Conservation (phyloP, 331 rosid genomes). For the Phaseolus coccineus region DNA sequence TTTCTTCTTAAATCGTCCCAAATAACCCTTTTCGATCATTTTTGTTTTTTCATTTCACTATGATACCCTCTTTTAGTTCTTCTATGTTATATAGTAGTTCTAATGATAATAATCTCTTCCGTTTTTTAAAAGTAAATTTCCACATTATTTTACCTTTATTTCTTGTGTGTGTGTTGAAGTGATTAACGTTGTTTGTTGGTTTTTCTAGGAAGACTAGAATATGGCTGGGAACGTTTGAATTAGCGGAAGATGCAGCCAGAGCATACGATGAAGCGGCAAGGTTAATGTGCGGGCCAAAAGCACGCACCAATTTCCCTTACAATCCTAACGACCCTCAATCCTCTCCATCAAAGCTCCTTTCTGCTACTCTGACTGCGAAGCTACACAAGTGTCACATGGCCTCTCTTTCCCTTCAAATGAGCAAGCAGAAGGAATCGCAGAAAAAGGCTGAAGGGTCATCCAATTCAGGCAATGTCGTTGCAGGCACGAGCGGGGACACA, state of each 20-base stretch:
- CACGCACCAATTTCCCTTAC: conserved; percentile 75
- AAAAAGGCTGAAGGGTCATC: conserved; percentile 38
- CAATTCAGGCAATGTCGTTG: conserved; percentile 30
- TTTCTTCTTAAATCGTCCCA: not conserved
- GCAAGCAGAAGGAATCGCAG: conserved; percentile 43
- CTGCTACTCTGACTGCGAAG: conserved; percentile 75
- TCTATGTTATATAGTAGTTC: too few relatives aligned
- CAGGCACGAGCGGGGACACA: conserved; percentile 41
- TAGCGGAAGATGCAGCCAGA: conserved; percentile 92
- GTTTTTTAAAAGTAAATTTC: too few relatives aligned
- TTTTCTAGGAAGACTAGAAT: conserved; percentile 74
- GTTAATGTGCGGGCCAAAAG: conserved; percentile 86
- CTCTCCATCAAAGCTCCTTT: conserved; percentile 68
- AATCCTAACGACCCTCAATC: conserved; percentile 64
- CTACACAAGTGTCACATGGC: conserved; percentile 84
- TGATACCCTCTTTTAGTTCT: too few relatives aligned
- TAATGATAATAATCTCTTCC: too few relatives aligned
- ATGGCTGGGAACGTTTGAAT: conserved; percentile 92
- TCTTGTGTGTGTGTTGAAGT: too few relatives aligned
- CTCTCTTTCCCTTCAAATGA: conserved; percentile 74
- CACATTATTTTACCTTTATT: too few relatives aligned
- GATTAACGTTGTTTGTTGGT: not conserved
- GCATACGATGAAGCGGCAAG: conserved; percentile 96
- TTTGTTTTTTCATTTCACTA: too few relatives aligned
- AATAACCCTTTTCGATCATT: too few relatives aligned